phyloP scores from a whole-genome alignment of 192 early-diverging fungal genomes.

The Backusella westeae region DNA sequence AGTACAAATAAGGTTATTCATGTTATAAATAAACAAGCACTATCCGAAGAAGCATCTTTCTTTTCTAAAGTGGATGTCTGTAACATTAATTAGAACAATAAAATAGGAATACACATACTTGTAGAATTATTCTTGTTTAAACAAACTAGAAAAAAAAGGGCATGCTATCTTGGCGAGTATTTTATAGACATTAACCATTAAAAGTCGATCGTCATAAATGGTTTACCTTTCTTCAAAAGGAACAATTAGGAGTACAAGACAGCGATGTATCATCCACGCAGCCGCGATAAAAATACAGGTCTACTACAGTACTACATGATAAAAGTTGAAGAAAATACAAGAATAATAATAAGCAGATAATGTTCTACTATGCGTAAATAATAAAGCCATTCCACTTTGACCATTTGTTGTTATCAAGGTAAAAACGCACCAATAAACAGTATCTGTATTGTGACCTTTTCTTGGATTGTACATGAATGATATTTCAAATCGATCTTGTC shows the following conservation, averaged over 20 bases:
- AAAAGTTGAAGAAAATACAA: background rate
- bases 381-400: too few relatives aligned
- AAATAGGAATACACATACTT: background rate
- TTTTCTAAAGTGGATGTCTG: background rate
- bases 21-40: background rate
- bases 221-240: background rate
- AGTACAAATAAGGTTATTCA: background rate
- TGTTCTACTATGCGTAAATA: too few relatives aligned
- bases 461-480: background rate
- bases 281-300: background rate
- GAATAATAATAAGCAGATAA: background rate
- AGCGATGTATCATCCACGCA: background rate
- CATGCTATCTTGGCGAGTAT: background rate
- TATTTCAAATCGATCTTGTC: constrained; percentile 1
- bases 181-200: too few relatives aligned
- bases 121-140: background rate
- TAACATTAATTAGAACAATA: background rate
- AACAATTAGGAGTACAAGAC: background rate
- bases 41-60: background rate
- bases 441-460: background rate
- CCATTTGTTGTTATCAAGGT: background rate
- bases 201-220: background rate
- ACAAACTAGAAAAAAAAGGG: background rate
- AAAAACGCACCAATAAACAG: background rate
- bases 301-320: background rate